These are phyloP conservation scores for Dactylorhiza incarnata DNA, from an alignment of 106 monocot genomes.

Conservation along the genomic window DNA sequence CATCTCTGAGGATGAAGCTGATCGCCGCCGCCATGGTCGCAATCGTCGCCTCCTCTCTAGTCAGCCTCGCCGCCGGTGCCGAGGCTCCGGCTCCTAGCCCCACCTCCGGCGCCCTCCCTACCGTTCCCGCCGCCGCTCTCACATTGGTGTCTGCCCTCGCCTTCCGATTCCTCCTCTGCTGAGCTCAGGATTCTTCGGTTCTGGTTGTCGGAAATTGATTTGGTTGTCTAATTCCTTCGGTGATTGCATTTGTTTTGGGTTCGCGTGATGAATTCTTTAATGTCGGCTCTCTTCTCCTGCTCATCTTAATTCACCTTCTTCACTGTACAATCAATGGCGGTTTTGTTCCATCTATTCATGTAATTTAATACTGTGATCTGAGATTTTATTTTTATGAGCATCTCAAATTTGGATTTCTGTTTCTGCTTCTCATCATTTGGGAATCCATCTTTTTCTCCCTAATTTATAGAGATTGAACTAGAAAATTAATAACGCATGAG, in stretches of 20 bases:
- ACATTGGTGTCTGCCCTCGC: slow-evolving; percentile 1
- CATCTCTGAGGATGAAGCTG: slow-evolving; percentile 7
- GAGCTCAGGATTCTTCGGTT: slow-evolving; percentile 1
- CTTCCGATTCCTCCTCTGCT: slow-evolving; percentile 9
- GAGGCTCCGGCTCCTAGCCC: slow-evolving; percentile 22
- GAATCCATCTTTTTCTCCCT: too few relatives aligned
- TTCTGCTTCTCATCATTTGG: too few relatives aligned
- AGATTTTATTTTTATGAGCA: neutral
- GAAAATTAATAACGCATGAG: too few relatives aligned
- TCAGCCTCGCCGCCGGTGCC: neutral
- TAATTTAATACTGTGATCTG: neutral
- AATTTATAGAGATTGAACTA: too few relatives aligned
- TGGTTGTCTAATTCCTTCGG: neutral
- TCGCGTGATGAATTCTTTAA: neutral
- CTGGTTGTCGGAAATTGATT: neutral
- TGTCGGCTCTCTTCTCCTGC: neutral
- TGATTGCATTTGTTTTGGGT: neutral
- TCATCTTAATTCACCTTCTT: neutral
- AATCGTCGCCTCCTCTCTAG: slow-evolving; percentile 9
- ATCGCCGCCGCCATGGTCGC: slow-evolving; percentile 1
- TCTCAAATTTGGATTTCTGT: neutral
- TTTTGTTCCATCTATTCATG: neutral
- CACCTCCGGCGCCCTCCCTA: neutral
- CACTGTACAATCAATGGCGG: neutral
- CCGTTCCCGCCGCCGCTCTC: neutral